Conservation (phyloP, 257 asterid genomes). For the Scutellaria baicalensis region DNA sequence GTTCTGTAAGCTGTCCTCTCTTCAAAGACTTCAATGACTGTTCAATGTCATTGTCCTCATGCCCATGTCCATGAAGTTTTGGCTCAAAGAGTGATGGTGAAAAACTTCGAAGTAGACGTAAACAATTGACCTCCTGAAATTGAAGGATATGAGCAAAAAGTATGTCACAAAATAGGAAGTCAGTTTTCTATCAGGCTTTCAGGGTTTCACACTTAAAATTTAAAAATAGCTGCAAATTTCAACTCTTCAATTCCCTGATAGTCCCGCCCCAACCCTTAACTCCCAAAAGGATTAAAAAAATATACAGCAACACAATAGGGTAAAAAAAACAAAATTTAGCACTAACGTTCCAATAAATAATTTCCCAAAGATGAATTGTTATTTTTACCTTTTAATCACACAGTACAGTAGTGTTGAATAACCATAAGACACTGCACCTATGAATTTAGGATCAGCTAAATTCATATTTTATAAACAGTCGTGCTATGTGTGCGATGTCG, state of each 20-base stretch:
- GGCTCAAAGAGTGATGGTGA: slow-evolving; percentile 65
- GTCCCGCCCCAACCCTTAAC: not conserved
- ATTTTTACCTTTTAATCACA: not conserved
- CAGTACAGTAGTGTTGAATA: not conserved
- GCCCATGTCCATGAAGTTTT: slow-evolving; percentile 38
- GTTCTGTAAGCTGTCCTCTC: slow-evolving; percentile 71
- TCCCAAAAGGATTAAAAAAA: not conserved
- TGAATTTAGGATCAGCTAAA: not conserved
- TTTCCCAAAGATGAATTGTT: not conserved
- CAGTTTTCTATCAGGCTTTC: not conserved
- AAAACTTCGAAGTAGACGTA: slow-evolving; percentile 71
- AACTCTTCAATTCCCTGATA: not conserved
- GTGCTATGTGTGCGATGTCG: not conserved
- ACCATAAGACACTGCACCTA: not conserved
- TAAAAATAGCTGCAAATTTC: not conserved
- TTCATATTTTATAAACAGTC: not conserved
- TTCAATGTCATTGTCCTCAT: slow-evolving; percentile 36
- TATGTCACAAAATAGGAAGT: not conserved
- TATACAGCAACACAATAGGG: not conserved
- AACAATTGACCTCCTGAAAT: slow-evolving; percentile 65
- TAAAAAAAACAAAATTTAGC: slow-evolving; percentile 8
- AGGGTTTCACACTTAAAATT: not conserved
- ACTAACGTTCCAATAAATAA: not conserved
- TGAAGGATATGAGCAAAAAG: slow-evolving; percentile 3
- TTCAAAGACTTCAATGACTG: slow-evolving; percentile 37